Base-by-base conservation (phyloP, 2,329 filamentous ascomycete species). In the Aspergillus floridensis region DNA sequence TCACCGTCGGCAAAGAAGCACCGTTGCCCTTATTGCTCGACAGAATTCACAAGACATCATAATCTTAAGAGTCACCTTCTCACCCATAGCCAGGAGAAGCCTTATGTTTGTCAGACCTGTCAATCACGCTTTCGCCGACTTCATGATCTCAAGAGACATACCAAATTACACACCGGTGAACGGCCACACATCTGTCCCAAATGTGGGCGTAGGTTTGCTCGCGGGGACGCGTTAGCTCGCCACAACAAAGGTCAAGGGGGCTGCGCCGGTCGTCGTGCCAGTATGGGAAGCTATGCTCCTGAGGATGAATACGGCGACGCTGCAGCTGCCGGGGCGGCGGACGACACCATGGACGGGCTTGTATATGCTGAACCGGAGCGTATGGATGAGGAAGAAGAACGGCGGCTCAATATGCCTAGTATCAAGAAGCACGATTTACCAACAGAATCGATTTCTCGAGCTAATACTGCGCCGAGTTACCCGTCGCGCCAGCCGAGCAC, bases 81-180 rank as follows among this genome's bases (percentile, higher is more conserved):
- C 72, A 98, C 95, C 0, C 95, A 98, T 76, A 97, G 93, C 70
- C 93, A 99, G 81, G 95, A 99, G 76, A 99, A 99, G 77, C 95
- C 95, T 0, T 99, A 95, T 72, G 86, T 95, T 29, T 99, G 95
- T 73, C 88, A 91, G 63, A 92, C 91, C n/a, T 99, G 95, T 74
- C 86, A 93, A 68, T 91, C 95, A 75, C 88, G 93, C 55, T 99
- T 99, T 76, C 86, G 95, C 57, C 87, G 95, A 64, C 82, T 98
- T 54, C 95, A 99, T 73, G 95, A 99, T 71, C 79, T 99, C 65
- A 99, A 99, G 80, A 87, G 95, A 46, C 95, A 99, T 74, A 92
- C 90, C 65, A 99, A 99, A 77, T 84, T 99, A 22, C 95, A 99
- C 72, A 98, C 93, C 0, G 95, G 95, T 57, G 95, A 99, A 79